Conservation (phyloP, 306 rosid species). For the Lablab purpureus region DNA sequence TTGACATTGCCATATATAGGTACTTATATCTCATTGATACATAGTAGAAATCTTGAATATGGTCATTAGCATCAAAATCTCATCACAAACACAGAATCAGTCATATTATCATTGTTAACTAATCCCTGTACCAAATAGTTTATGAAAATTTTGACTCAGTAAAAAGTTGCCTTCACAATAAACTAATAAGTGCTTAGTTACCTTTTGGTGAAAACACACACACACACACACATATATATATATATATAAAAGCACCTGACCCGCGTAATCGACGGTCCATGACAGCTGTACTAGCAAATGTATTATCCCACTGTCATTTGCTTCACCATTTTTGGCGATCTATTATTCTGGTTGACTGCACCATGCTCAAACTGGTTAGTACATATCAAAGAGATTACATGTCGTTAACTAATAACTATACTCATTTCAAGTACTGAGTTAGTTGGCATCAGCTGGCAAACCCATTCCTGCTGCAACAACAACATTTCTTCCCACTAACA, state of each 20-base stretch:
- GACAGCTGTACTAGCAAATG: not conserved
- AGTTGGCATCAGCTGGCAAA: slow-evolving; percentile 14
- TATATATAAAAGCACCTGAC: not conserved
- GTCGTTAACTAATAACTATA: slow-evolving; percentile 7
- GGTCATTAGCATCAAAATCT: not conserved
- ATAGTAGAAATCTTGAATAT: not conserved
- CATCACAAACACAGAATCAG: too few relatives aligned
- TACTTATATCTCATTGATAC: too few relatives aligned
- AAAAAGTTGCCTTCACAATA: not conserved
- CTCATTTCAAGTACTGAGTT: slow-evolving; percentile 1
- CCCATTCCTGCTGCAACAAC: slow-evolving; percentile 4
- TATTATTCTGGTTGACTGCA: not conserved
- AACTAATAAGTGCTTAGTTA: not conserved
- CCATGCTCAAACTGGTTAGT: slow-evolving; percentile 12
- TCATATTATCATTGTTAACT: too few relatives aligned
- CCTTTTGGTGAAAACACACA: not conserved
- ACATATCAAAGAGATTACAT: not conserved
- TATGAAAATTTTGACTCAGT: slow-evolving; percentile 31
- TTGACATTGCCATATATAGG: too few relatives aligned
- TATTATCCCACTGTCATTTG: slow-evolving; percentile 30
- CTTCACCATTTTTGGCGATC: slow-evolving; percentile 10
- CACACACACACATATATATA: too few relatives aligned
- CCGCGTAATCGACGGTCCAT: not conserved
- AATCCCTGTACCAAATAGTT: not conserved
- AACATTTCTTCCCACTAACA: slow-evolving; percentile 6